Evolutionary conservation across 1,139 yeast genomes (phyloP).

Genomic region (Trichomonascaceae sp.): DNA sequence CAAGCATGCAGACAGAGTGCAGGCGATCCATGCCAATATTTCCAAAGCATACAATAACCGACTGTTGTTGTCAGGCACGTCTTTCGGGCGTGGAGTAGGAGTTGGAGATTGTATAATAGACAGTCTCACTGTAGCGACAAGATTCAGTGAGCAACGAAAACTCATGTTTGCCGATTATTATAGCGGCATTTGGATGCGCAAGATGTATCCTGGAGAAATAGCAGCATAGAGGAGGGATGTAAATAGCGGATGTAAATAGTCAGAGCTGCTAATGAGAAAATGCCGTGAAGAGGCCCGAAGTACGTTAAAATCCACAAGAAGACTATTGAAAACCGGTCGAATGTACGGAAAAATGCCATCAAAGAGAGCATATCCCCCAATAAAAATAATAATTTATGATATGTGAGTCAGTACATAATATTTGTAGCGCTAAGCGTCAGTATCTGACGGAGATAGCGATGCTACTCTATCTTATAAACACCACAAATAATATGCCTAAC

Average conservation of each 20-base stretch:
- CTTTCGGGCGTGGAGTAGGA: slow-evolving; percentile 78
- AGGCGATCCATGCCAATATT: slow-evolving; percentile 35
- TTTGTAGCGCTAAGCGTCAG: too few species aligned
- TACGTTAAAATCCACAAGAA: too few species aligned
- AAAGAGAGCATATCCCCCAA: not conserved
- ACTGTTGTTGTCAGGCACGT: slow-evolving; percentile 71
- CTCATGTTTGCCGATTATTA: slow-evolving; percentile 21
- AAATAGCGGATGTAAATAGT: not conserved
- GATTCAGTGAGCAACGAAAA: slow-evolving; percentile 30
- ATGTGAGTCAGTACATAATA: not conserved
- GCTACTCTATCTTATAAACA: slow-evolving; percentile 41
- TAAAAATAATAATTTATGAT: not conserved
- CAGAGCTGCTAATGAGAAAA: too few species aligned
- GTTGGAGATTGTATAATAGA: slow-evolving; percentile 80
- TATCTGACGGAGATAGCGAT: not conserved
- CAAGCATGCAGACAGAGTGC: slow-evolving; percentile 54
- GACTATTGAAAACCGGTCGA: too few species aligned
- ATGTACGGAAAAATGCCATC: too few species aligned
- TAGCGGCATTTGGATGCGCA: slow-evolving; percentile 7
- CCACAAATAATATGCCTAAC: slow-evolving; percentile 62
- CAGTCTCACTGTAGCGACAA: slow-evolving; percentile 51
- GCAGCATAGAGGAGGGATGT: not conserved
- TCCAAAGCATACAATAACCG: slow-evolving; percentile 36
- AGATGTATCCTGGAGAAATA: slow-evolving; percentile 1
- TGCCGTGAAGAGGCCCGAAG: too few species aligned